These are phyloP conservation scores for Aschersonia sp. DNA, from an alignment of 2,329 filamentous ascomycete genomes.

Conservation along the genomic window DNA sequence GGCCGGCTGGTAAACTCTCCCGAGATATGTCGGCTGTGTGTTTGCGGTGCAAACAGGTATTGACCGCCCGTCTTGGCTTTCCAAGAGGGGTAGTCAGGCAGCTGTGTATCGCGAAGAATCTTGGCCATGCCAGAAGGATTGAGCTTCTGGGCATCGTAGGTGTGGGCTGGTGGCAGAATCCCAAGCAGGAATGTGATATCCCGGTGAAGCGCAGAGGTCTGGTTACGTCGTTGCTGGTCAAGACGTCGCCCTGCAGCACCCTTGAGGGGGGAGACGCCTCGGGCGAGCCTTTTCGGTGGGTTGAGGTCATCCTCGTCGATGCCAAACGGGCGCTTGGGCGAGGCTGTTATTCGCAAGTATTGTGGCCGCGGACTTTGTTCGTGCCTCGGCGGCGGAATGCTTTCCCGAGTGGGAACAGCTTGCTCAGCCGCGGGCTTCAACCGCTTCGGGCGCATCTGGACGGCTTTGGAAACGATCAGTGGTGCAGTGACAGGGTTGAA, in stretches of 20 bases:
- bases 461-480: constrained; percentile 66
- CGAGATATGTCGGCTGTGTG: constrained; percentile 25
- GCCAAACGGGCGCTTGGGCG: constrained; percentile 47
- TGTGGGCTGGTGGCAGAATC: constrained; percentile 58
- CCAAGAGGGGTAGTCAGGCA: constrained; percentile 47
- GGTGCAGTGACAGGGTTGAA: constrained; percentile 77
- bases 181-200: constrained; percentile 50
- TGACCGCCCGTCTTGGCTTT: constrained; percentile 27
- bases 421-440: constrained; percentile 40
- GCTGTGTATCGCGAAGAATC: constrained; percentile 51
- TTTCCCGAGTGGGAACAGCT: constrained; percentile 27
- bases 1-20: constrained; percentile 29
- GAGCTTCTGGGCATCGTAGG: constrained; percentile 58
- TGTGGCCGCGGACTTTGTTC: constrained; percentile 33
- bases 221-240: constrained; percentile 58
- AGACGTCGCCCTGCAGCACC: constrained; percentile 74
- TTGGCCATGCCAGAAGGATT: constrained; percentile 57
- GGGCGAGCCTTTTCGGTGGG: constrained; percentile 71
- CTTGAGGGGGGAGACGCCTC: constrained; percentile 88
- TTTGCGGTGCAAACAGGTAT: constrained; percentile 17
- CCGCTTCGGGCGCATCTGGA: constrained; percentile 57
- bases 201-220: constrained; percentile 56
- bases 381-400: constrained; percentile 21
- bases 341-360: constrained; percentile 31
- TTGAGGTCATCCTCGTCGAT: constrained; percentile 58